Base-by-base conservation (phyloP, 106 monocot genomes). In the Agapanthus africanus region DNA sequence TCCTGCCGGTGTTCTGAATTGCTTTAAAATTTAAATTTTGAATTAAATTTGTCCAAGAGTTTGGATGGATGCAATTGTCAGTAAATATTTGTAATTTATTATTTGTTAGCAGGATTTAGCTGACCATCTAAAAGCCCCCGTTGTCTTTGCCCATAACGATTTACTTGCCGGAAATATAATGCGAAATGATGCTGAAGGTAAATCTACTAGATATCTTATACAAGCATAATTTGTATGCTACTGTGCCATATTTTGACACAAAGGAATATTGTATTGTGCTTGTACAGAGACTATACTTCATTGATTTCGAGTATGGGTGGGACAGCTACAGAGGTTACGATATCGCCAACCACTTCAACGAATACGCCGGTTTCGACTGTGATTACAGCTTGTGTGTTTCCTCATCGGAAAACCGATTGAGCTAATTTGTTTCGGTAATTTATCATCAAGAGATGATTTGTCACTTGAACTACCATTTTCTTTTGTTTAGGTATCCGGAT, bases 331-430 rank as follows among this genome's bases (percentile, higher is more conserved):
- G 95, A 84, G 95, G 95, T 32, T 91, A 91, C 64, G 95, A 97
- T 67, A 97, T 97, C 72, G 95, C 82, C 69, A 97, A 97, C 51
- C 95, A 97, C 77, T 97, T 97, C 78, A 97, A 97, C 79, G 91
- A 89, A 81, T 97, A 88, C 80, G 95, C 91, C 19, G 95, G 91
- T 34, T 82, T 71, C 63, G 88, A 88, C n/a, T 91, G 88, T 49
- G 80, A 97, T 72, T 97, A 97, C 59, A 84, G 49, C 72, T 66
- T 66, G 66, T 66, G 41, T 41, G 66, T 25, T 41, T 21, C 26
- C 42, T 42, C 41, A 4, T 62, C n/a, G n/a, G 34, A 36, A 3
- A 3, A 36, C 19, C 5, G 37, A 37, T 41, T 30, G 3, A 7
- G 0, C 8, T 41, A 18, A 4, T 40, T 13, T 40, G n/a, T 42